Percentiles rank a stretch among this genome's conserved stretches.
Conservation (phyloP, 1,284 basidiomycete species). For the Boletus austroedulis region DNA sequence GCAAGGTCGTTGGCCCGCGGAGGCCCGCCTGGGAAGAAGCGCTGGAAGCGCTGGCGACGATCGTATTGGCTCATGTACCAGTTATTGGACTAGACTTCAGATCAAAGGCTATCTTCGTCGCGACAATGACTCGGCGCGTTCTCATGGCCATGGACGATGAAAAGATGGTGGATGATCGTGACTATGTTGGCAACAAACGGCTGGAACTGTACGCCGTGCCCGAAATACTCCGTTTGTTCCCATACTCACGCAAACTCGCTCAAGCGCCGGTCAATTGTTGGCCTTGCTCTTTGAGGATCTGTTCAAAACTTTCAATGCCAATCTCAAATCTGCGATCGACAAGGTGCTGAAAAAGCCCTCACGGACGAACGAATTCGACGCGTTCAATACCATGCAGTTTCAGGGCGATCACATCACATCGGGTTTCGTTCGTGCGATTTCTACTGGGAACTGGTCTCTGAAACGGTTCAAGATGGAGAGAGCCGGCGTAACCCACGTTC, state of each 20-base stretch:
- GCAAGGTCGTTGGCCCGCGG: slow-evolving; percentile 74
- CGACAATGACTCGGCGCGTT: slow-evolving; percentile 96
- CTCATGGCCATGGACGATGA: slow-evolving; percentile 96
- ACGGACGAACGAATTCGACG: slow-evolving; percentile 93
- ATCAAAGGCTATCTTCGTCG: slow-evolving; percentile 96
- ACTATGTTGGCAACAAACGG: slow-evolving; percentile 99
- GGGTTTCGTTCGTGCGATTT: slow-evolving; percentile 97
- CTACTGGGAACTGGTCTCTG: slow-evolving; percentile 98
- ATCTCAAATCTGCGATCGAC: slow-evolving; percentile 95
- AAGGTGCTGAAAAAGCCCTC: slow-evolving; percentile 98
- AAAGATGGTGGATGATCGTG: slow-evolving; percentile 96
- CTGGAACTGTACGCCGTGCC: slow-evolving; percentile 78
- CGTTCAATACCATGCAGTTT: slow-evolving; percentile 91
- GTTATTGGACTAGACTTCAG: slow-evolving; percentile 90
- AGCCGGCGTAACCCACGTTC: slow-evolving; percentile 97
- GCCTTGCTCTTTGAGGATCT: slow-evolving; percentile 96
- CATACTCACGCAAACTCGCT: slow-evolving; percentile 32
- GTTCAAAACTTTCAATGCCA: slow-evolving; percentile 98
- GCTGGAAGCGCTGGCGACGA: slow-evolving; percentile 92
- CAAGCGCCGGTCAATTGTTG: slow-evolving; percentile 92
- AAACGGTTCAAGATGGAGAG: slow-evolving; percentile 99
- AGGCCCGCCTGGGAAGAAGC: slow-evolving; percentile 93
- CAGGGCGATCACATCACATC: slow-evolving; percentile 93
- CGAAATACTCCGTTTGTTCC: slow-evolving; percentile 2
- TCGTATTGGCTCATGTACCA: slow-evolving; percentile 96